phyloP scores from a whole-genome alignment of 78 protist genomes.

The Dictyostelium brefeldianum region DNA sequence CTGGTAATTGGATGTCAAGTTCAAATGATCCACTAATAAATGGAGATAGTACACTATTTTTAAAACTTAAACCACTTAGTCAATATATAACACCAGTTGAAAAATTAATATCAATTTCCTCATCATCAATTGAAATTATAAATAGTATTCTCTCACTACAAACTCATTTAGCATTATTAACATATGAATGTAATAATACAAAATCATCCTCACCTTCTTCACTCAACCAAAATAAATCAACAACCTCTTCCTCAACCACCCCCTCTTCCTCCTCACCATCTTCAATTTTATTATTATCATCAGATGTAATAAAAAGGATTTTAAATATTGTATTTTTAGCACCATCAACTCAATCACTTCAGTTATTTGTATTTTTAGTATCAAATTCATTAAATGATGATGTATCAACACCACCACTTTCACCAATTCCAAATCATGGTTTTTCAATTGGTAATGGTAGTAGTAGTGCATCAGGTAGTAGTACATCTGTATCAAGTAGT shows the following conservation, averaged over 20 bases:
- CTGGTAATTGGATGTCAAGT: constrained; percentile 46
- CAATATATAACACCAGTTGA: constrained; percentile 24
- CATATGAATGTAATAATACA: background rate
- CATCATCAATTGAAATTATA: background rate
- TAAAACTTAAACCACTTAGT: constrained; percentile 40
- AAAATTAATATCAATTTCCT: background rate
- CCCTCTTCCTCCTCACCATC: background rate
- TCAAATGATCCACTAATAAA: background rate
- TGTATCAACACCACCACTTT: background rate
- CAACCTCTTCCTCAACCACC: background rate
- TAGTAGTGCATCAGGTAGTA: background rate
- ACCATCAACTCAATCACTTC: constrained; percentile 19
- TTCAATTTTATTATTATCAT: background rate
- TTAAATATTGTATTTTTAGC: constrained; percentile 47
- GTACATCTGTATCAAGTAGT: background rate
- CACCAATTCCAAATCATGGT: background rate
- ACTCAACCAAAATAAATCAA: background rate
- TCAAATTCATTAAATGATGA: constrained; percentile 7
- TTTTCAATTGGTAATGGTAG: constrained; percentile 5
- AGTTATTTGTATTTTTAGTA: constrained; percentile 27
- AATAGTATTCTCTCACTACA: background rate
- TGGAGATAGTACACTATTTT: constrained; percentile 27
- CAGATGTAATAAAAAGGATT: constrained; percentile 17
- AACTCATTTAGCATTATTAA: constrained; percentile 4
- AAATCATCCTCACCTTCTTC: background rate